Evolutionary conservation across 2,329 filamentous ascomycete species (phyloP).

Genomic region (Arthrobotrys iridis): DNA sequence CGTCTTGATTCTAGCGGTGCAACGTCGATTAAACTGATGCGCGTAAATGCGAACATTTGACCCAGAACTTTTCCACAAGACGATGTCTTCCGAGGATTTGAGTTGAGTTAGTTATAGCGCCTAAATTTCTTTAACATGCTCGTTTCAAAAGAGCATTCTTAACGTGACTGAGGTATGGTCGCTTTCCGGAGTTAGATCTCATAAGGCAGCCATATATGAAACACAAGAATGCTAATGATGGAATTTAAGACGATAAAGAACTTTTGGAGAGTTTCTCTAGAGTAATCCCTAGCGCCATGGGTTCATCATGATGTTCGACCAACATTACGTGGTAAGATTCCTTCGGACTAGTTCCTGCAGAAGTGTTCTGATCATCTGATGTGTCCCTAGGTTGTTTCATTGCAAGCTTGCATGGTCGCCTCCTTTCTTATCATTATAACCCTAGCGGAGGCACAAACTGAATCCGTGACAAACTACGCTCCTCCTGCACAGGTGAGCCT

Average conservation of each 20-base stretch:
- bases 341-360: not conserved
- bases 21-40: not conserved
- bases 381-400: not conserved
- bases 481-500: not conserved
- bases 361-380: not conserved
- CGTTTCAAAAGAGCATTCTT: not conserved
- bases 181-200: not conserved
- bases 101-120: not conserved
- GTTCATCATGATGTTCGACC: slow-evolving; percentile 12
- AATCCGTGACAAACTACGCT: slow-evolving; percentile 3
- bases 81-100: not conserved
- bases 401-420: slow-evolving; percentile 16
- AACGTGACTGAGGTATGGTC: not conserved
- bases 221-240: not conserved
- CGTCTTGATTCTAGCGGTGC: not conserved
- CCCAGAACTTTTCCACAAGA: not conserved
- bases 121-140: not conserved
- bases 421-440: slow-evolving; percentile 2
- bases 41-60: not conserved
- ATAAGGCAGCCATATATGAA: not conserved
- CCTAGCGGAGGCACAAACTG: not conserved
- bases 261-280: not conserved
- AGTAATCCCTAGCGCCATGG: not conserved
- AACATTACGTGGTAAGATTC: slow-evolving; percentile 23
- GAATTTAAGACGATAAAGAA: not conserved